phyloP scores from a whole-genome alignment of 2,329 filamentous ascomycete species.

The Cercospora sp. region DNA sequence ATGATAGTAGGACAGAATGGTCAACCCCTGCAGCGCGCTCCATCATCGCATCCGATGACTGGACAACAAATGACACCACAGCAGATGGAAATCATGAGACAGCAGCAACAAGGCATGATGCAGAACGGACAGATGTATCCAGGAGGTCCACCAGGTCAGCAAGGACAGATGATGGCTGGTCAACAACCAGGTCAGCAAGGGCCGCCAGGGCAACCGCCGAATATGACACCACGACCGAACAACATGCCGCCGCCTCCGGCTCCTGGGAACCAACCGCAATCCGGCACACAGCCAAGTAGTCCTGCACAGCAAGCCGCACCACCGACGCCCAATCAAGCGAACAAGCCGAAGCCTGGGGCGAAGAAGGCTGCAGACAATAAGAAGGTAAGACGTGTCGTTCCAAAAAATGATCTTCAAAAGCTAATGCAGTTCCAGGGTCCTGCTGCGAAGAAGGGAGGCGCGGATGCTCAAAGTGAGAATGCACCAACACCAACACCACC shows the following conservation, averaged over 20 bases:
- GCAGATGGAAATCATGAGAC: constrained; percentile 47
- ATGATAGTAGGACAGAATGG: constrained; percentile 28
- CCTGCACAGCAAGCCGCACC: constrained; percentile 59
- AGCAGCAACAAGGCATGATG: constrained; percentile 32
- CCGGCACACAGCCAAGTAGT: constrained; percentile 50
- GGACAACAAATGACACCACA: constrained; percentile 51
- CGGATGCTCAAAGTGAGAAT: constrained; percentile 39
- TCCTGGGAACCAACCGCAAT: constrained; percentile 44
- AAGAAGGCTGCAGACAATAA: constrained; percentile 65
- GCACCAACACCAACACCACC: constrained; percentile 50
- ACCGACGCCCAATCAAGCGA: constrained; percentile 71
- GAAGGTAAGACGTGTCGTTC: constrained; percentile 37
- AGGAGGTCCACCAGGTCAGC: constrained; percentile 42
- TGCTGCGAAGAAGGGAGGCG: constrained; percentile 44
- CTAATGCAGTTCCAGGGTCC: constrained; percentile 19
- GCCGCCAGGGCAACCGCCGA: constrained; percentile 56
- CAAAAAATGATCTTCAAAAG: background rate
- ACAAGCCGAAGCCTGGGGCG: constrained; percentile 69
- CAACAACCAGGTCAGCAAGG: constrained; percentile 45
- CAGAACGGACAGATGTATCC: constrained; percentile 36
- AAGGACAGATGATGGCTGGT: constrained; percentile 43
- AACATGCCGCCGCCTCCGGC: constrained; percentile 56
- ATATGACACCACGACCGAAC: constrained; percentile 72
- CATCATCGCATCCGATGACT: constrained; percentile 66
- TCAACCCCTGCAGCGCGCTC: constrained; percentile 39